Percentiles rank a stretch among this genome's conserved stretches.
Conservation (phyloP, 345 rosid species). For the Rubroshorea leprosula region DNA sequence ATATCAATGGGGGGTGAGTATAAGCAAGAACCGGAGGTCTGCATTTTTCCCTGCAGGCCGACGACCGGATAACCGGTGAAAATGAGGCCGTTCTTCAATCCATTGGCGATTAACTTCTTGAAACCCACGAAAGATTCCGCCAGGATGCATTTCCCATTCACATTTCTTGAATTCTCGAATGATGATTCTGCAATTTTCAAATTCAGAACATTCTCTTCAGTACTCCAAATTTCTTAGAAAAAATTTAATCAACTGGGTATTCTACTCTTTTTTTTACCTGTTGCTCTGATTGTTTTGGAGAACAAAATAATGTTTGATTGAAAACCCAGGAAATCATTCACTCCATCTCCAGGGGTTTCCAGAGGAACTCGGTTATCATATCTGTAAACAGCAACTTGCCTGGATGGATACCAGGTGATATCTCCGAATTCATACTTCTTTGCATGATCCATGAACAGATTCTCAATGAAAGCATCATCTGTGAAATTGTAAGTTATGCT, state of each 20-base stretch:
- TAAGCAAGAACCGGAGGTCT: constrained; percentile 78
- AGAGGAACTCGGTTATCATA: constrained; percentile 58
- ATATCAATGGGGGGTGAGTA: constrained; percentile 42
- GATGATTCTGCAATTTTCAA: constrained; percentile 47
- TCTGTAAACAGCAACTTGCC: constrained; percentile 60
- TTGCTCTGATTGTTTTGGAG: constrained; percentile 48
- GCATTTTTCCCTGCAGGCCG: constrained; percentile 76
- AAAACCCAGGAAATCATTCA: constrained; percentile 67
- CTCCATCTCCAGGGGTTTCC: constrained; percentile 47
- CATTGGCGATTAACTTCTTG: constrained; percentile 62
- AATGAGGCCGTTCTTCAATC: constrained; percentile 56
- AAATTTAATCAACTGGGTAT: background rate
- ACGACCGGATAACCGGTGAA: constrained; percentile 80
- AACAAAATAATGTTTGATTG: constrained; percentile 53
- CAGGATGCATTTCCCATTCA: constrained; percentile 47
- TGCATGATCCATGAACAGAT: constrained; percentile 51
- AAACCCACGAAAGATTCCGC: constrained; percentile 44
- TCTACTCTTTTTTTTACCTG: constrained; percentile 34
- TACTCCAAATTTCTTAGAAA: too few relatives aligned
- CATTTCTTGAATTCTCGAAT: constrained; percentile 41
- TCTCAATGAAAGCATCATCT: constrained; percentile 50
- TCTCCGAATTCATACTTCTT: constrained; percentile 68
- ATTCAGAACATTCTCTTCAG: background rate
- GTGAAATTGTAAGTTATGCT: constrained; percentile 65
- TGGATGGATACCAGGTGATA: constrained; percentile 85